Evolutionary conservation across 805 yeast species (phyloP).

Genomic region (Blastobotrys attinorum): DNA sequence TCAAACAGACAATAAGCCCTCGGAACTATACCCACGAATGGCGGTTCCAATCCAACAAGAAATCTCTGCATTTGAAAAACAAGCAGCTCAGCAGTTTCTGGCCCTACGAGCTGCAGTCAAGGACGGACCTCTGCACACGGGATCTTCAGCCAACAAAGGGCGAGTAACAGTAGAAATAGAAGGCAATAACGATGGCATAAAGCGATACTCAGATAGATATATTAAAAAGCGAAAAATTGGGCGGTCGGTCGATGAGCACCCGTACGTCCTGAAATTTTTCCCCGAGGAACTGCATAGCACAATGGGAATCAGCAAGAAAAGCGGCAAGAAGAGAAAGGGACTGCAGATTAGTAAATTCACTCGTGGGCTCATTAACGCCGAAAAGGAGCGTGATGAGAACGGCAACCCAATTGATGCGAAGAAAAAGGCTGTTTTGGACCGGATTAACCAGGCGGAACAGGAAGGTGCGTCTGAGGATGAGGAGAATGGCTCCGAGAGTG

Average conservation of each 20-base stretch:
- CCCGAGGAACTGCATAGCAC: conserved; percentile 71
- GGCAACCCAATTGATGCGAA: background rate
- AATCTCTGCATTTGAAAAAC: conserved; percentile 13
- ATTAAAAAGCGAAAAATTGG: conserved; percentile 63
- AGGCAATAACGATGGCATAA: conserved; percentile 53
- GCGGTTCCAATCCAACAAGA: conserved; percentile 18
- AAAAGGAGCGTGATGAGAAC: conserved; percentile 25
- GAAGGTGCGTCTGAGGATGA: conserved; percentile 1
- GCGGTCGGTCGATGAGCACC: conserved; percentile 68
- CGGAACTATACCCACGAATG: conserved; percentile 19
- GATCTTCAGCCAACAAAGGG: conserved; percentile 13
- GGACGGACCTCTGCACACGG: conserved; percentile 25
- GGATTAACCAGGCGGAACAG: conserved; percentile 7
- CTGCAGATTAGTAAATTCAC: conserved; percentile 31
- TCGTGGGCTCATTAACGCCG: conserved; percentile 32
- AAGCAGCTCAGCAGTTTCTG: conserved; percentile 21
- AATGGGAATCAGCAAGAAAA: conserved; percentile 48
- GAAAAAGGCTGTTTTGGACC: conserved; percentile 10
- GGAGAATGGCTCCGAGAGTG: conserved; percentile 17
- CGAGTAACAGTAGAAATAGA: conserved; percentile 17
- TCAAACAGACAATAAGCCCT: conserved; percentile 15
- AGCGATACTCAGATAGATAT: conserved; percentile 76
- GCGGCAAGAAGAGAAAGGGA: conserved; percentile 32
- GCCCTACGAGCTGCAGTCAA: conserved; percentile 16
- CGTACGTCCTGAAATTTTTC: conserved; percentile 59